phyloP scores from a whole-genome alignment of 2,329 filamentous ascomycete species.

The Penicillium sp. region DNA sequence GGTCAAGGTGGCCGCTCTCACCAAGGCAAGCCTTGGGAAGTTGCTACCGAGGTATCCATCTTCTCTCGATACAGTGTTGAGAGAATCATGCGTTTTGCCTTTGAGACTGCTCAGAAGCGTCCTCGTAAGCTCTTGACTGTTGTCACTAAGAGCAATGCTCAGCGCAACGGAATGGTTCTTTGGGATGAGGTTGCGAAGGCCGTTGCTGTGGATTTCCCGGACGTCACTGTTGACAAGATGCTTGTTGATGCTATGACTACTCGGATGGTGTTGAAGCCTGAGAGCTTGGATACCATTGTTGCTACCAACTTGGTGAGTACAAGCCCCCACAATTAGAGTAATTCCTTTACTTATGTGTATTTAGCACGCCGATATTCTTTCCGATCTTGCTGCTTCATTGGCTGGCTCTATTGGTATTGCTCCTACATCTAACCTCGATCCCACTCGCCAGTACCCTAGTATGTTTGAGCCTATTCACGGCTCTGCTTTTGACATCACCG shows the following conservation, averaged over 20 bases:
- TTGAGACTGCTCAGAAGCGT: slow-evolving; percentile 58
- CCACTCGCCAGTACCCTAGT: slow-evolving; percentile 59
- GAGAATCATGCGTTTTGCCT: slow-evolving; percentile 63
- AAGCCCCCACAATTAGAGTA: not conserved
- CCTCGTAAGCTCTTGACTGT: slow-evolving; percentile 61
- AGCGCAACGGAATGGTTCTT: slow-evolving; percentile 66
- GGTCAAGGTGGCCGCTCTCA: slow-evolving; percentile 65
- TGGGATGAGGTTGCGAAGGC: slow-evolving; percentile 63
- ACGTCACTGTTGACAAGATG: slow-evolving; percentile 65
- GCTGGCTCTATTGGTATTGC: slow-evolving; percentile 72
- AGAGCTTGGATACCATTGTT: slow-evolving; percentile 62
- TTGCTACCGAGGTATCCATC: slow-evolving; percentile 62
- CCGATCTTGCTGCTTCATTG: slow-evolving; percentile 67
- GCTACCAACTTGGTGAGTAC: slow-evolving; percentile 56
- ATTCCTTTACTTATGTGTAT: slow-evolving; percentile 22
- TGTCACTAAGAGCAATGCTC: slow-evolving; percentile 66
- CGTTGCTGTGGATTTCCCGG: slow-evolving; percentile 58
- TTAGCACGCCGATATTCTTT: slow-evolving; percentile 63
- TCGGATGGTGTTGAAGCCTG: slow-evolving; percentile 61
- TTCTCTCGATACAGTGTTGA: slow-evolving; percentile 62
- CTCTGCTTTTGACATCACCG: slow-evolving; percentile 64
- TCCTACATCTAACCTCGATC: slow-evolving; percentile 67
- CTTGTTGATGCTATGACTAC: slow-evolving; percentile 67
- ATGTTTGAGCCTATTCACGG: slow-evolving; percentile 67
- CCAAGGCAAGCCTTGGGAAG: slow-evolving; percentile 58